Percentiles rank a stretch among this genome's conserved stretches.
Conservation (phyloP, 805 yeast species). For the Pichia manshurica region DNA sequence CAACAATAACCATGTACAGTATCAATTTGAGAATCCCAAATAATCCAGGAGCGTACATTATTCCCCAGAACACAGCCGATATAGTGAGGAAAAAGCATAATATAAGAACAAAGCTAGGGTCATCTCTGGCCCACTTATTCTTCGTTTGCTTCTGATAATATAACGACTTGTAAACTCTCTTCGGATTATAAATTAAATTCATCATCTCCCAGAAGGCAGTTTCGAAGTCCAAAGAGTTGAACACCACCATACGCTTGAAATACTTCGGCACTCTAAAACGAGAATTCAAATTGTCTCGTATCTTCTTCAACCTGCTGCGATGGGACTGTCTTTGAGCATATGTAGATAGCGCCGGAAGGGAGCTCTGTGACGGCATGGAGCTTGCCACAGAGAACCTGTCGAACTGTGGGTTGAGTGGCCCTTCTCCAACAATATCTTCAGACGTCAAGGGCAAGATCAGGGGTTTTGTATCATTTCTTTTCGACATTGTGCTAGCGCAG, state of each 20-base stretch:
- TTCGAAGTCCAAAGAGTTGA: constrained; percentile 83
- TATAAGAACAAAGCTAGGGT: constrained; percentile 79
- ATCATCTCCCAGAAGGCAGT: constrained; percentile 90
- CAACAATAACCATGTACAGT: constrained; percentile 78
- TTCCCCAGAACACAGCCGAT: constrained; percentile 87
- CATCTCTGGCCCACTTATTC: constrained; percentile 83
- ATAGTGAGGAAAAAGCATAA: constrained; percentile 59
- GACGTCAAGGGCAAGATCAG: constrained; percentile 17
- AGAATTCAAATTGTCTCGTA: constrained; percentile 13
- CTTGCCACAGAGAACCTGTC: constrained; percentile 6
- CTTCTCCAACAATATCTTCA: constrained; percentile 15
- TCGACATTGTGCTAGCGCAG: constrained; percentile 10
- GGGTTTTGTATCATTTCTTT: constrained; percentile 4
- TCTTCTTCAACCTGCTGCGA: constrained; percentile 4
- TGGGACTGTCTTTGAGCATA: constrained; percentile 14
- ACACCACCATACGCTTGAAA: constrained; percentile 49
- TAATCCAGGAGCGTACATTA: constrained; percentile 65
- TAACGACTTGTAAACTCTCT: constrained; percentile 73
- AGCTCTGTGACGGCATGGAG: constrained; percentile 13
- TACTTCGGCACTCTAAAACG: constrained; percentile 25
- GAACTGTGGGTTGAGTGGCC: not conserved
- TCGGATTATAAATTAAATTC: constrained; percentile 66
- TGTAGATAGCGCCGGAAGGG: constrained; percentile 14
- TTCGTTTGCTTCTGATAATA: constrained; percentile 78
- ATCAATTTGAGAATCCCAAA: constrained; percentile 60